phyloP scores from a whole-genome alignment of 2,329 filamentous ascomycete genomes.

The Ceratocystis cacaofunesta region DNA sequence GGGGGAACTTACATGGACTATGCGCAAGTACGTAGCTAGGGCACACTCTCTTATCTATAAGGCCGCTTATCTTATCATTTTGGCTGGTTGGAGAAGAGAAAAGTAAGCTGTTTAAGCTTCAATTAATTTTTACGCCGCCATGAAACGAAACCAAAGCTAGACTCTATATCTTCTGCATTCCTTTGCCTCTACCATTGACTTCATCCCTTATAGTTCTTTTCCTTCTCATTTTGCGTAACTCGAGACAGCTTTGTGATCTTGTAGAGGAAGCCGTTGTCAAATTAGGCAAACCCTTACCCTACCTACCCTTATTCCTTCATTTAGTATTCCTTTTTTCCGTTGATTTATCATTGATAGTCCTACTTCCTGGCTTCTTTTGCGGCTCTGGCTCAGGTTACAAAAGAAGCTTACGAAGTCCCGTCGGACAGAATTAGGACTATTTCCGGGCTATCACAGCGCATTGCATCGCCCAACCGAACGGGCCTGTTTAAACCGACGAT shows the following conservation, averaged over 20 bases:
- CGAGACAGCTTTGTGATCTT: neutral
- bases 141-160: neutral
- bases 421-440: too few species aligned
- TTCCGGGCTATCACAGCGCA: too few species aligned
- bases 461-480: neutral
- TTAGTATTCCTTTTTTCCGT: neutral
- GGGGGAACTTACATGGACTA: neutral
- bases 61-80: neutral
- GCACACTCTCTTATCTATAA: neutral
- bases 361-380: neutral
- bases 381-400: too few species aligned
- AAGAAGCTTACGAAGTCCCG: too few species aligned
- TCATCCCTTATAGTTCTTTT: neutral
- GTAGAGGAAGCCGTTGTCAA: too few species aligned
- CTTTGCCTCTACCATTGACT: slow-evolving; percentile 1
- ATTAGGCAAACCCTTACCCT: too few species aligned
- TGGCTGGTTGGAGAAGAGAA: neutral
- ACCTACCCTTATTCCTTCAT: too few species aligned
- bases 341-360: neutral
- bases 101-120: neutral
- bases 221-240: neutral
- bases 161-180: neutral
- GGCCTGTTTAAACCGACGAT: slow-evolving; percentile 23
- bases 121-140: neutral
- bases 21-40: neutral